A percentile compares a stretch with the other conserved stretches of the same genome.
Conservation (phyloP, 2,329 filamentous ascomycete species). For the Dryadomyces quercus-mongolicae region DNA sequence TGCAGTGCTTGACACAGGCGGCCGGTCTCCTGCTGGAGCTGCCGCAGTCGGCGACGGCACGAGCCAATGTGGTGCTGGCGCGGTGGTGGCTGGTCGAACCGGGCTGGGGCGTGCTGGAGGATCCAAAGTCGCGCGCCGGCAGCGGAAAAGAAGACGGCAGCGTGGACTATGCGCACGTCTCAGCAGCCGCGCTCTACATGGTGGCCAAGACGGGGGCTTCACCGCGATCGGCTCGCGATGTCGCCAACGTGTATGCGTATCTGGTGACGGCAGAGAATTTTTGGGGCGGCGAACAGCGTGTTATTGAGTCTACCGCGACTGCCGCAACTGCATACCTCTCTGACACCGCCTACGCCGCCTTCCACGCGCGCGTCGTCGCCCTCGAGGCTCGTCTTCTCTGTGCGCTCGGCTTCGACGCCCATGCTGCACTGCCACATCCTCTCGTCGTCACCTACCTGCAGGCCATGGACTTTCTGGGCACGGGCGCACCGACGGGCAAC, state of each 20-base stretch:
- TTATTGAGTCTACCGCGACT: constrained; percentile 22
- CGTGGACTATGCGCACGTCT: constrained; percentile 38
- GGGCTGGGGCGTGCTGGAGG: constrained; percentile 3
- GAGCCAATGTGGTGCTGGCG: constrained; percentile 70
- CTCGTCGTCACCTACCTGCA: constrained; percentile 89
- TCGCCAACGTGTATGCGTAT: constrained; percentile 78
- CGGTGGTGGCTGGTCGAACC: constrained; percentile 62
- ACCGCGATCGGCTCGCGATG: constrained; percentile 64
- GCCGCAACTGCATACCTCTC: too few relatives aligned
- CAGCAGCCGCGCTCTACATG: constrained; percentile 70
- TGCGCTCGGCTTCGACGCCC: constrained; percentile 67
- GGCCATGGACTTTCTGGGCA: constrained; percentile 58
- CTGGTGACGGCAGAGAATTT: constrained; percentile 43
- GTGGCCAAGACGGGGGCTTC: constrained; percentile 70
- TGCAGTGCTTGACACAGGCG: constrained; percentile 63
- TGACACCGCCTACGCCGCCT: constrained; percentile 57
- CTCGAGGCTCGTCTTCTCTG: constrained; percentile 68
- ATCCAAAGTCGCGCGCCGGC: neutral
- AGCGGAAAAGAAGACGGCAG: neutral
- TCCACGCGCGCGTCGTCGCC: constrained; percentile 53
- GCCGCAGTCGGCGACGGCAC: constrained; percentile 74
- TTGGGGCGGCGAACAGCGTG: neutral
- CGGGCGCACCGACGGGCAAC: constrained; percentile 29
- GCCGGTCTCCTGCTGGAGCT: constrained; percentile 72
- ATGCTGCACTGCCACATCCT: constrained; percentile 74